Percentiles rank a stretch among this genome's conserved stretches.
phyloP scores from a whole-genome alignment of 768 basidiomycete genomes.

The Brasilioporus rufonigricans region DNA sequence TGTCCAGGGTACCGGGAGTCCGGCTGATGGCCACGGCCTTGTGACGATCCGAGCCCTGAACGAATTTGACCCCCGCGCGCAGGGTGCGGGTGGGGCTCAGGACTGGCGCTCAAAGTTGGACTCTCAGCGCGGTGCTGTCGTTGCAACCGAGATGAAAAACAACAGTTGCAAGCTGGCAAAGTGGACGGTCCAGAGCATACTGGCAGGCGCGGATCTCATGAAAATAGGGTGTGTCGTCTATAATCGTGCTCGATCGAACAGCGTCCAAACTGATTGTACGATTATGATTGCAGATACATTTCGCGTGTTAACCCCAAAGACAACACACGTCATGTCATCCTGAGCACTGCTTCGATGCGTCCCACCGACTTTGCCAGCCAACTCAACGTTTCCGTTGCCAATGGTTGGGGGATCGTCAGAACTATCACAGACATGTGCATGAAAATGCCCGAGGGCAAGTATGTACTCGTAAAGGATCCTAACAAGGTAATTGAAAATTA shows the following conservation, averaged over 20 bases:
- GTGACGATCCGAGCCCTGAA: constrained; percentile 94
- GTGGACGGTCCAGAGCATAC: constrained; percentile 93
- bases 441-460: constrained; percentile 98
- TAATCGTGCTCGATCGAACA: not conserved
- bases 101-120: constrained; percentile 99
- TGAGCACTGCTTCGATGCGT: constrained; percentile 93
- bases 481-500: constrained; percentile 70
- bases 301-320: constrained; percentile 93
- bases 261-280: constrained; percentile 10
- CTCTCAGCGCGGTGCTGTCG: constrained; percentile 94
- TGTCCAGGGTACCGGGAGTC: constrained; percentile 55
- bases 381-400: constrained; percentile 90
- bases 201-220: constrained; percentile 94
- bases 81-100: constrained; percentile 92
- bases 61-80: constrained; percentile 90
- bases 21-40: constrained; percentile 69
- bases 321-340: constrained; percentile 91
- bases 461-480: constrained; percentile 95
- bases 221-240: constrained; percentile 81
- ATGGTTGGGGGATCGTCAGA: constrained; percentile 98
- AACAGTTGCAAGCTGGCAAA: constrained; percentile 97
- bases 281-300: constrained; percentile 66
- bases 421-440: constrained; percentile 92
- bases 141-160: constrained; percentile 99
- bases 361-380: constrained; percentile 93